Percentiles rank a stretch among this genome's conserved stretches.
Evolutionary conservation across 2,329 filamentous ascomycete species (phyloP).

Genomic region (Meredithiella fracta): DNA sequence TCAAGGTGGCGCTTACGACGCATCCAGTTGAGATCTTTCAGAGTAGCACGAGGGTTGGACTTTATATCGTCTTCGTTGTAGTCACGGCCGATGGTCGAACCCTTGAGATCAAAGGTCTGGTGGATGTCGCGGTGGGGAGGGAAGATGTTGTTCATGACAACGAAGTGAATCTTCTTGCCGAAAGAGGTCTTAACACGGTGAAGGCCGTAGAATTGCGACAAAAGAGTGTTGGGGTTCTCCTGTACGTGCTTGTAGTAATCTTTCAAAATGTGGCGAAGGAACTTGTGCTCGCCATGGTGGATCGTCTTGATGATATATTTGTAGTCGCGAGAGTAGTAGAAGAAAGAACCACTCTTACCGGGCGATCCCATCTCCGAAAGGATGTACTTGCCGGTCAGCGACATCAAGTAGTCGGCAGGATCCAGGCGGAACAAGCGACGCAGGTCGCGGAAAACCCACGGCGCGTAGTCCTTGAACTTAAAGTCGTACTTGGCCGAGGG

Average conservation of each 20-base stretch:
- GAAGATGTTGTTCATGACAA: conserved; percentile 99
- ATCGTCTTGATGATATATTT: conserved; percentile 99
- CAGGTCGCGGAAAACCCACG: conserved; percentile 93
- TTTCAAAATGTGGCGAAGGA: conserved; percentile 64
- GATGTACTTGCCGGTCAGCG: conserved; percentile 95
- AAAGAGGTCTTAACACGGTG: conserved; percentile 98
- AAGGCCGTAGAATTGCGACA: conserved; percentile 94
- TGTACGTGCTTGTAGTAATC: conserved; percentile 90
- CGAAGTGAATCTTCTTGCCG: conserved; percentile 95
- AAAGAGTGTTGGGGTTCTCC: conserved; percentile 85
- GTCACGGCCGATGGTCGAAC: conserved; percentile 84
- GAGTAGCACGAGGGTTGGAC: conserved; percentile 75
- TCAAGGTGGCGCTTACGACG: conserved; percentile 72
- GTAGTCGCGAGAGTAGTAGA: conserved; percentile 98
- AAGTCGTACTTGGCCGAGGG: conserved; percentile 99
- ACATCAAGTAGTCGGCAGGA: conserved; percentile 95
- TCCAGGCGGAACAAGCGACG: conserved; percentile 78
- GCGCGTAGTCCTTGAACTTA: conserved; percentile 99
- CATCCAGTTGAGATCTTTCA: conserved; percentile 96
- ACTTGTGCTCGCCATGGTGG: conserved; percentile 85
- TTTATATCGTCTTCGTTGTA: conserved; percentile 77
- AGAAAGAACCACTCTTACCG: conserved; percentile 96
- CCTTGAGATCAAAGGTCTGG: conserved; percentile 91
- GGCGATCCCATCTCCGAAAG: conserved; percentile 92
- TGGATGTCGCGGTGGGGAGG: conserved; percentile 95